Conservation (phyloP, 352 stramenopile species). For the Phytophthora foliorum region DNA sequence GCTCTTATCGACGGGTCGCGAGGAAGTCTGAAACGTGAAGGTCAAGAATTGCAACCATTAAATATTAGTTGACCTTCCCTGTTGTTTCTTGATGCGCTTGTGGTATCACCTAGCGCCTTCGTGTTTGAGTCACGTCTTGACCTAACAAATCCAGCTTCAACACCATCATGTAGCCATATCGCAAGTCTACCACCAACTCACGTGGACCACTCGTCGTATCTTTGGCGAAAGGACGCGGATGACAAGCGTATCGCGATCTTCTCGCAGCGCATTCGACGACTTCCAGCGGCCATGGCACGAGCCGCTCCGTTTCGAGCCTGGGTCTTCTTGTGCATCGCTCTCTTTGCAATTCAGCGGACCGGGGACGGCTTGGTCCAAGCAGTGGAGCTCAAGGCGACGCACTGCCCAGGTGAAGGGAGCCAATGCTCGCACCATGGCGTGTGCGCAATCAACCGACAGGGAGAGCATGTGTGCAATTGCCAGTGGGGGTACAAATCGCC, state of each 20-base stretch:
- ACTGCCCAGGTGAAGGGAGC: conserved; percentile 66
- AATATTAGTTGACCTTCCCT: conserved; percentile 24
- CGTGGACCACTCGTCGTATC: conserved; percentile 31
- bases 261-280: conserved; percentile 3
- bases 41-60: conserved; percentile 14
- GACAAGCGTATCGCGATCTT: conserved; percentile 18
- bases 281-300: conserved; percentile 7
- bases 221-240: conserved; percentile 23
- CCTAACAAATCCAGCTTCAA: too few species aligned
- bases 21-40: background rate
- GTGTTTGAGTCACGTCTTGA: too few species aligned
- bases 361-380: conserved; percentile 5
- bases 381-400: conserved; percentile 37
- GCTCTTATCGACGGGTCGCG: background rate
- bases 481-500: conserved; percentile 70
- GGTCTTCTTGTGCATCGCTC: conserved; percentile 14
- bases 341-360: background rate
- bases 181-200: background rate
- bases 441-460: conserved; percentile 71
- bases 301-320: background rate
- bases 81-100: too few species aligned
- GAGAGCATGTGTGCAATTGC: conserved; percentile 81
- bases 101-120: background rate
- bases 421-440: conserved; percentile 78
- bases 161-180: background rate